Evolutionary conservation across 2,329 filamentous ascomycete genomes (phyloP), one percentile per base, ranked within the genome.

Genomic region (Biscogniauxia mediterranea): DNA sequence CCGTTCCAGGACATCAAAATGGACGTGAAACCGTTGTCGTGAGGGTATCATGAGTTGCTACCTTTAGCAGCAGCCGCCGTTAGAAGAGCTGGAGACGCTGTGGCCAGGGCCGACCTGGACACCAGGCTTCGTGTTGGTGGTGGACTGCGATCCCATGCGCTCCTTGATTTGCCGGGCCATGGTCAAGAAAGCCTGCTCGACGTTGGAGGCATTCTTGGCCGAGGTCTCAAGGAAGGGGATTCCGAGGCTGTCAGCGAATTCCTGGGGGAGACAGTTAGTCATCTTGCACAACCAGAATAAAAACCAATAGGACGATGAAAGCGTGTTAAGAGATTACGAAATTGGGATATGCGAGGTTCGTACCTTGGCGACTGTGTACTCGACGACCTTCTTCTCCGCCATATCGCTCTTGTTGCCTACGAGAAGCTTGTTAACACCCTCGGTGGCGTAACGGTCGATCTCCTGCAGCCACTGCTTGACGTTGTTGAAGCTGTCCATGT

Each of bases 331-430:
- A 6, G 38, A 46, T 46, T 42, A 19, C 28, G 28, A 32, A 9
- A 32, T 5, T 13, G 28, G 25, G 26, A 58, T 38, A 61, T 23
- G 52, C 26, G 53, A 58, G 58, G 57, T n/a, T 20, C 57, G 64
- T 83, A 97, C 95, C 92, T 99, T 99, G 71, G 95, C 95, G 70
- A 98, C 95, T 67, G 93, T 96, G 87, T 99, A 99, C 80, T 99
- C 95, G 65, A 99, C 95, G 50, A 98, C 95, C 85, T 98, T 99
- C 91, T 99, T 99, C 83, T 99, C 95, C 63, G 94, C 89, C 93
- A 99, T 98, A 91, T 99, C 95, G 81, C 93, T 97, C 90, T 99
- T 99, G 90, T 99, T 99, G 76, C 95, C 95, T 66, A 99, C 94
- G 65, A 99, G 89, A 69, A 99, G 86, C 87, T 99, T 99, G 88